Percentiles rank a stretch among this genome's conserved stretches.
Conservation (phyloP, 306 rosid genomes). For the Quercus glauca region DNA sequence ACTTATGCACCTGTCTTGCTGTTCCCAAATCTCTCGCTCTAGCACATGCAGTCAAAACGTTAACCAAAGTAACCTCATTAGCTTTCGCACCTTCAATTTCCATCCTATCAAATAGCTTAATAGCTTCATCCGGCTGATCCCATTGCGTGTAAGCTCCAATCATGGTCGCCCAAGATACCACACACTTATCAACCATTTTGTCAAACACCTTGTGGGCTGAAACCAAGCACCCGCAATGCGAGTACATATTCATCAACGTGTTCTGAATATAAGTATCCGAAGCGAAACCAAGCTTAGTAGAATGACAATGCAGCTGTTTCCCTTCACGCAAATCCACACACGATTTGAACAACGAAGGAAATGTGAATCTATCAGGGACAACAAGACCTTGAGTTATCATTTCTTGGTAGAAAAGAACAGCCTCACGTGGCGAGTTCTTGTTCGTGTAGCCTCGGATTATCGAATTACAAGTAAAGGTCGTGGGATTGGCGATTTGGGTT, state of each 20-base stretch:
- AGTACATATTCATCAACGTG: slow-evolving; percentile 24
- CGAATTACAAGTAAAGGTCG: slow-evolving; percentile 15
- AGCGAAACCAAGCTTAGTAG: slow-evolving; percentile 25
- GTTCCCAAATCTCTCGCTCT: slow-evolving; percentile 16
- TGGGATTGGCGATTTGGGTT: slow-evolving; percentile 21
- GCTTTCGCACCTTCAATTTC: slow-evolving; percentile 1
- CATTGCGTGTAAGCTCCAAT: slow-evolving; percentile 21
- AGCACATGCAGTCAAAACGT: slow-evolving; percentile 16
- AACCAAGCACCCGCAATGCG: slow-evolving; percentile 18
- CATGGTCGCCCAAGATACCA: slow-evolving; percentile 36
- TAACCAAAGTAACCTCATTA: slow-evolving; percentile 23
- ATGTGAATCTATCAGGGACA: slow-evolving; percentile 24
- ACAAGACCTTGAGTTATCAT: slow-evolving; percentile 6
- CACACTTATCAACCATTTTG: slow-evolving; percentile 15
- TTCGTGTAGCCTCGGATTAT: slow-evolving; percentile 20
- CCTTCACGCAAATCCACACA: slow-evolving; percentile 15
- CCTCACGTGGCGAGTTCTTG: neutral
- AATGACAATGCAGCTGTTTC: slow-evolving; percentile 23
- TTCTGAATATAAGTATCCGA: slow-evolving; percentile 25
- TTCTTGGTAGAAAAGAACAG: slow-evolving; percentile 11
- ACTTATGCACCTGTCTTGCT: slow-evolving; percentile 16
- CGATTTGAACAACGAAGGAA: slow-evolving; percentile 25
- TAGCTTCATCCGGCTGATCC: slow-evolving; percentile 14
- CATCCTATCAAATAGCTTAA: slow-evolving; percentile 12
- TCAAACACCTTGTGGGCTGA: slow-evolving; percentile 13